Evolutionary conservation across 306 rosid genomes (phyloP).

Genomic region (Pyrus bretschneideri): DNA sequence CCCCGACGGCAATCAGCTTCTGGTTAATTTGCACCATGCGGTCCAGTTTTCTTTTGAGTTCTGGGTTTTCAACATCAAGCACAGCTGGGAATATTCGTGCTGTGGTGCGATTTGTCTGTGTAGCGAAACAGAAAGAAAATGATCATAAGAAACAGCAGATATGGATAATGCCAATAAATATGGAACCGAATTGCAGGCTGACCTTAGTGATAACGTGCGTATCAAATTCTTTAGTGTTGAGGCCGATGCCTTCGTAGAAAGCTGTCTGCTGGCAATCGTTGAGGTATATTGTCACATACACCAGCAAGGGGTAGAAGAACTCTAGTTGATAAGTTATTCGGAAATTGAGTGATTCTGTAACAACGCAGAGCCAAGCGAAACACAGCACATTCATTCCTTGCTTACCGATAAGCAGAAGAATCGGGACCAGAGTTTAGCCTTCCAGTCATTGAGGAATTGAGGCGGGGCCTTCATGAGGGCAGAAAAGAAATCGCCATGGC

Average conservation of each 20-base stretch:
- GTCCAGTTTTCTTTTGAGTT: too few relatives aligned
- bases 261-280: conserved; percentile 96
- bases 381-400: not conserved
- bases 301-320: conserved; percentile 40
- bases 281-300: conserved; percentile 94
- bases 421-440: conserved; percentile 77
- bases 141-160: too few relatives aligned
- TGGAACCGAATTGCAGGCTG: conserved; percentile 14
- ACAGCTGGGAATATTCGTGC: not conserved
- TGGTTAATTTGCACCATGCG: too few relatives aligned
- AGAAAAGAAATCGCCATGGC: too few relatives aligned
- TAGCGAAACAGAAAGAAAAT: not conserved
- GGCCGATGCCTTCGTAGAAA: conserved; percentile 96
- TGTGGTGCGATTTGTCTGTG: conserved; percentile 94
- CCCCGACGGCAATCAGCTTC: too few relatives aligned
- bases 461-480: too few relatives aligned
- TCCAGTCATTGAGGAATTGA: too few relatives aligned
- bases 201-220: conserved; percentile 99
- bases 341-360: not conserved
- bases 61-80: too few relatives aligned
- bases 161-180: not conserved
- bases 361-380: not conserved
- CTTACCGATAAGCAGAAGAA: conserved; percentile 94
- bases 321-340: not conserved
- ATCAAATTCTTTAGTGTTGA: conserved; percentile 85